These are phyloP conservation scores for Penicillium sp. DNA, from an alignment of 2,329 filamentous ascomycete genomes.

Conservation along the genomic window DNA sequence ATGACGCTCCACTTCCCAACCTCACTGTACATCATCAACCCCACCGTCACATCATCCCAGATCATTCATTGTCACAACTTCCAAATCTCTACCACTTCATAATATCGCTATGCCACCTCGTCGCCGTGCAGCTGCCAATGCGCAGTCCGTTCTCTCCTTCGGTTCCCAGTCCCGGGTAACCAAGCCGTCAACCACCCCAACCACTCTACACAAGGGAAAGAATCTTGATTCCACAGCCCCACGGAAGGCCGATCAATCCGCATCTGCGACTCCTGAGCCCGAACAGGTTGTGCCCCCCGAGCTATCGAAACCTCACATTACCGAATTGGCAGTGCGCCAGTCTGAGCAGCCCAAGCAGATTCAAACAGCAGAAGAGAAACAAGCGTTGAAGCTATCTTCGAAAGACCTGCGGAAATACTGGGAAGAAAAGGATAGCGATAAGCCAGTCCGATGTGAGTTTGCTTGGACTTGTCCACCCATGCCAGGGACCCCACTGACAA, in stretches of 20 bases:
- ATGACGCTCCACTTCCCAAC: conserved; percentile 5
- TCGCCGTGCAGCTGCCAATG: conserved; percentile 37
- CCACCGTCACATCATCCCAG: background rate
- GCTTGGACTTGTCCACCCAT: background rate
- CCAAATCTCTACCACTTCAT: background rate
- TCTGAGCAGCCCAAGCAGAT: conserved; percentile 48
- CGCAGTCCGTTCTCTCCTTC: conserved; percentile 64
- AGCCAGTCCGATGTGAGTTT: conserved; percentile 56
- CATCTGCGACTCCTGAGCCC: conserved; percentile 25
- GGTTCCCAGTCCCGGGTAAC: conserved; percentile 58
- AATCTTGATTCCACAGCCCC: conserved; percentile 37
- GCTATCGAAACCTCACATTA: conserved; percentile 31
- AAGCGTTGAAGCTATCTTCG: conserved; percentile 65
- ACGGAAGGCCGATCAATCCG: conserved; percentile 28
- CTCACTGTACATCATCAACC: background rate
- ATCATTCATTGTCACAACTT: background rate
- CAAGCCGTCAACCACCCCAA: conserved; percentile 50
- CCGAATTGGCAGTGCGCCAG: conserved; percentile 42
- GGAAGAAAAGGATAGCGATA: conserved; percentile 68
- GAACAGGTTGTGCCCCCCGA: conserved; percentile 28
- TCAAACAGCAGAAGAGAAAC: conserved; percentile 34
- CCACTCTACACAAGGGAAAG: conserved; percentile 35
- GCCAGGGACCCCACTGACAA: background rate
- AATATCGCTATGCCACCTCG: conserved; percentile 42
- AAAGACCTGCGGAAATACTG: conserved; percentile 76